Evolutionary conservation across 306 rosid species (phyloP).

Genomic region (Cicer yamashitae): DNA sequence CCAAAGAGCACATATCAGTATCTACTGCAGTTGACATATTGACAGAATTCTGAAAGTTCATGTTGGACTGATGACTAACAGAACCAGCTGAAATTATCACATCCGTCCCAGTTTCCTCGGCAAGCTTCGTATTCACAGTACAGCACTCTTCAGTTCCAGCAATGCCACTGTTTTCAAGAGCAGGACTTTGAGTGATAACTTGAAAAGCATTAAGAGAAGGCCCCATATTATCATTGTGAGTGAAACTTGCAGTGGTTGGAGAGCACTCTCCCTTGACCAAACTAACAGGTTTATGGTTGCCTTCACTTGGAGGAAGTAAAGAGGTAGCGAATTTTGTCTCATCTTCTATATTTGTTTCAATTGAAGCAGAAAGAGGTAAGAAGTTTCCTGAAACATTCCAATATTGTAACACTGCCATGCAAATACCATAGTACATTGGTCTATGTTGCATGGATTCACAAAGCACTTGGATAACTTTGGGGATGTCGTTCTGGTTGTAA

Average conservation of each 20-base stretch:
- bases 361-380: slow-evolving; percentile 52
- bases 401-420: slow-evolving; percentile 64
- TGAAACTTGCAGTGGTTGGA: slow-evolving; percentile 37
- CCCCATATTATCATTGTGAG: slow-evolving; percentile 40
- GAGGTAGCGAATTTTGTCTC: slow-evolving; percentile 39
- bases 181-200: slow-evolving; percentile 36
- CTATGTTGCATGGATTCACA: slow-evolving; percentile 62
- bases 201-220: slow-evolving; percentile 50
- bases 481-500: slow-evolving; percentile 80
- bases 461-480: slow-evolving; percentile 68
- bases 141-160: slow-evolving; percentile 43
- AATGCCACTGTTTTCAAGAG: slow-evolving; percentile 44
- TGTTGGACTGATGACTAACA: slow-evolving; percentile 51
- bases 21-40: slow-evolving; percentile 49
- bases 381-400: slow-evolving; percentile 73
- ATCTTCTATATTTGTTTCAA: slow-evolving; percentile 46
- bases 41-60: slow-evolving; percentile 45
- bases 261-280: slow-evolving; percentile 47
- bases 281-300: slow-evolving; percentile 34
- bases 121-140: slow-evolving; percentile 42
- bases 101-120: slow-evolving; percentile 51
- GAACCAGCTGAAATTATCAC: slow-evolving; percentile 47
- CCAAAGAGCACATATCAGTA: slow-evolving; percentile 43
- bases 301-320: slow-evolving; percentile 47
- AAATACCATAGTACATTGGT: slow-evolving; percentile 63